These are phyloP conservation scores for Lepidium campestre DNA, from an alignment of 441 rosid genomes.

Conservation along the genomic window DNA sequence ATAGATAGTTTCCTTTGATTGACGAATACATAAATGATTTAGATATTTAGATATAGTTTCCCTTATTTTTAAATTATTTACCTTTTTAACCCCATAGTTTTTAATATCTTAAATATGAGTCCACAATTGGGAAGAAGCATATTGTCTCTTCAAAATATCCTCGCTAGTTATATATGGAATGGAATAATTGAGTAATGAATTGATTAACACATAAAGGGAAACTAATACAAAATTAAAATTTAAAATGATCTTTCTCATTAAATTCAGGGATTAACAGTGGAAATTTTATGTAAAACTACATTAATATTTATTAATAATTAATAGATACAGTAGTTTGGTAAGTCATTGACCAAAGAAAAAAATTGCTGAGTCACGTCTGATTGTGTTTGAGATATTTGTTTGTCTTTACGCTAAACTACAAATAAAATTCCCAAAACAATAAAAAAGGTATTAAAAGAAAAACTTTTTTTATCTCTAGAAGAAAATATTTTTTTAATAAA, in stretches of 20 bases:
- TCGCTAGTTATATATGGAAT: neutral
- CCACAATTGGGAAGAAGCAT: neutral
- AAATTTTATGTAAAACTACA: neutral
- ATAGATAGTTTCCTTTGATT: neutral
- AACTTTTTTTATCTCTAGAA: neutral
- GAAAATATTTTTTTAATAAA: neutral
- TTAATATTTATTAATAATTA: neutral
- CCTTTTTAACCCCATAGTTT: neutral
- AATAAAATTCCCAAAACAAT: neutral
- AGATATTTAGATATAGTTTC: constrained; percentile 6
- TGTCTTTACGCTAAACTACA: constrained; percentile 15
- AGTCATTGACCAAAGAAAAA: neutral
- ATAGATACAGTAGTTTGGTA: constrained; percentile 18
- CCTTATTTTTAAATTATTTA: neutral
- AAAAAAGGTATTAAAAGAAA: neutral
- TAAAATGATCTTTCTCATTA: neutral
- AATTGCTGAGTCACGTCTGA: constrained; percentile 26
- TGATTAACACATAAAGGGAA: neutral
- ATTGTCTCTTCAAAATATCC: neutral
- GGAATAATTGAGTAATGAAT: neutral
- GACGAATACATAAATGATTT: neutral
- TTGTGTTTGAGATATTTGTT: constrained; percentile 3
- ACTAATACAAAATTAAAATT: neutral
- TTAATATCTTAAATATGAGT: neutral
- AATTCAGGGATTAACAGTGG: neutral